These are phyloP conservation scores for Russula lepida DNA, from an alignment of 768 basidiomycete genomes.

Conservation along the genomic window DNA sequence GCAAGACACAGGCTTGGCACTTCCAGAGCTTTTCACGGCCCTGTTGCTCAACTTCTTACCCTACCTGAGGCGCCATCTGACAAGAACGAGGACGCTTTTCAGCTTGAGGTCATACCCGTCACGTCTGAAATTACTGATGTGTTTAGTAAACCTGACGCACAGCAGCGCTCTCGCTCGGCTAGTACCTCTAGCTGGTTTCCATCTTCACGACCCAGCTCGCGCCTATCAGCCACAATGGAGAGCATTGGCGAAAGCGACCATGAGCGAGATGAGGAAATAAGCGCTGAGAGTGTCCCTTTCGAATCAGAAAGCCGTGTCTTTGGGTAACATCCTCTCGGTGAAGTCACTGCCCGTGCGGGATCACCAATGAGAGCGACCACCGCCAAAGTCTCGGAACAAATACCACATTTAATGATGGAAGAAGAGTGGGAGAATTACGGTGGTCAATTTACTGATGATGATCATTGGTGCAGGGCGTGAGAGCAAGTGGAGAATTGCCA, in stretches of 20 bases:
- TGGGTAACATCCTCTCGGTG: constrained; percentile 6
- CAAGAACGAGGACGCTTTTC: constrained; percentile 16
- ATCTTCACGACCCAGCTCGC: constrained; percentile 15
- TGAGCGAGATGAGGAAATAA: constrained; percentile 7
- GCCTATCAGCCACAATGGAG: constrained; percentile 18
- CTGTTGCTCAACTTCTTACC: constrained; percentile 10
- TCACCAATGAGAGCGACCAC: constrained; percentile 12
- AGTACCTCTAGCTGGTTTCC: constrained; percentile 19
- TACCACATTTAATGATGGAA: not conserved
- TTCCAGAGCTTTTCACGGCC: constrained; percentile 15
- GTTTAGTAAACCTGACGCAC: not conserved
- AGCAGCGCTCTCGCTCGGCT: constrained; percentile 2
- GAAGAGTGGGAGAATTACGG: constrained; percentile 12
- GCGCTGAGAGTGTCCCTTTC: not conserved
- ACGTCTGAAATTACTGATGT: constrained; percentile 1
- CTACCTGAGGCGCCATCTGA: constrained; percentile 6
- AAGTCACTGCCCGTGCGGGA: constrained; percentile 18
- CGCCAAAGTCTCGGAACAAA: constrained; percentile 3
- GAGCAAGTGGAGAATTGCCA: constrained; percentile 13
- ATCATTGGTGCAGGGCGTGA: constrained; percentile 3
- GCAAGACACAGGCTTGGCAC: constrained; percentile 2
- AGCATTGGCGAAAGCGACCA: constrained; percentile 19
- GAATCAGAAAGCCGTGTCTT: not conserved
- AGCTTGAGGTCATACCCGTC: constrained; percentile 17
- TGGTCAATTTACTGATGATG: not conserved